Base-by-base conservation (phyloP, 2,329 filamentous ascomycete species). In the Dactylella cylindrospora region DNA sequence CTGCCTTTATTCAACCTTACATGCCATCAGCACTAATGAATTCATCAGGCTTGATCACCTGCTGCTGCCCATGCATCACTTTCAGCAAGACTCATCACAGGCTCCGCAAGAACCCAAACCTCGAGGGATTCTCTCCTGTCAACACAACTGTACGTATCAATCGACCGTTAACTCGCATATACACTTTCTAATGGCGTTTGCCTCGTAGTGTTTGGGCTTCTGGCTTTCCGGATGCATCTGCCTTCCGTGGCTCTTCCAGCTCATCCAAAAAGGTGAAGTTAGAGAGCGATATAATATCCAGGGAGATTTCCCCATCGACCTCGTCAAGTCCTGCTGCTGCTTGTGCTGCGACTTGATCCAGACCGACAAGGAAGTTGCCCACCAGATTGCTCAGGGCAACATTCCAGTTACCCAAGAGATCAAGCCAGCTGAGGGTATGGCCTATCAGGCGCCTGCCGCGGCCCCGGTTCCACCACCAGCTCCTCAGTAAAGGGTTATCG, bases 261-360 rank as follows among this genome's bases (percentile, higher is more conserved):
- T 79, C 73, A 72, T 79, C 65, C 79, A 81, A 70, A 79, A 81
- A 43, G 68, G 69, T 57, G 76, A 80, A 66, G 77, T 82, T 65
- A 77, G 80, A 41, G 72, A 78, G 52, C 74, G 73, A 31, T 81
- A 79, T 71, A 75, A 74, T 65, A 81, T 83, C 68, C 70, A 78
- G 44, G 80, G 80, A 33, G 74, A 72, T 43, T 74, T 73, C 36
- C 70, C 70, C 53, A 70, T 71, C 25, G 80, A 84, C 69, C 83
- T 75, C 71, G 77, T 77, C 65, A 70, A 72, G 17, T 71, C 76
- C 5, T 81, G 73, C 70, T 83, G 76, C 72, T 83, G 80, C 69
- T 33, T 73, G 28, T 82, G 79, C 74, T 83, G 81, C 67, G 74
- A 75, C 6, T 70, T 82, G 60, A 74, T 82, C 64, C 81, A 84